phyloP scores from a whole-genome alignment of 2,329 filamentous ascomycete species.

The Sordariomycetes sp. region DNA sequence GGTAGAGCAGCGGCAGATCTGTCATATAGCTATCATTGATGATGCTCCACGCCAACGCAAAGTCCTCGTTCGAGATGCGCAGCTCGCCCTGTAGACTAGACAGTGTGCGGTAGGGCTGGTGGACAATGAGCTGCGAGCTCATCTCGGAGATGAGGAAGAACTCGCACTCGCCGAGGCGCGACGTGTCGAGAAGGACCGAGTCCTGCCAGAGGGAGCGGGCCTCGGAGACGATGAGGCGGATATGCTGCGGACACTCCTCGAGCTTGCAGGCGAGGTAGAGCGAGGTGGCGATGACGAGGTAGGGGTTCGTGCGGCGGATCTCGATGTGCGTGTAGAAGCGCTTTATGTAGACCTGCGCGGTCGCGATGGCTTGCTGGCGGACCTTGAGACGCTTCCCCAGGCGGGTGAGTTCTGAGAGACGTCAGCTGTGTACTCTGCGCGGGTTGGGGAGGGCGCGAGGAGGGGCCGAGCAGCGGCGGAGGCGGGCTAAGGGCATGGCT shows the following conservation, averaged over 20 bases:
- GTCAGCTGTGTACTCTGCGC: background rate
- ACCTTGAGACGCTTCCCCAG: conserved; percentile 76
- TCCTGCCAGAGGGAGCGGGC: conserved; percentile 79
- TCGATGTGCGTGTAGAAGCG: conserved; percentile 88
- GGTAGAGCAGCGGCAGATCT: conserved; percentile 74
- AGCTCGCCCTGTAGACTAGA: conserved; percentile 60
- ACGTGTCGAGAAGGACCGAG: conserved; percentile 63
- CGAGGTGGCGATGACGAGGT: conserved; percentile 84
- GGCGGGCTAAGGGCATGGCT: conserved; percentile 15
- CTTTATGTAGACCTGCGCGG: conserved; percentile 88
- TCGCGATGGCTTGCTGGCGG: conserved; percentile 86
- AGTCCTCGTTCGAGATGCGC: conserved; percentile 65
- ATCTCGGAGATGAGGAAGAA: conserved; percentile 88
- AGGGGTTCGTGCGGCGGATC: conserved; percentile 86
- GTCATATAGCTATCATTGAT: conserved; percentile 92
- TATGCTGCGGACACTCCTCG: conserved; percentile 95
- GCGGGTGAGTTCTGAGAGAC: conserved; percentile 59
- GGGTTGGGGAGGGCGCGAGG: background rate
- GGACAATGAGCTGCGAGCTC: conserved; percentile 78
- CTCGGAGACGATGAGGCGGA: conserved; percentile 79
- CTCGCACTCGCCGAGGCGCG: conserved; percentile 85
- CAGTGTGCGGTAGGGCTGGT: conserved; percentile 82
- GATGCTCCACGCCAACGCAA: conserved; percentile 65
- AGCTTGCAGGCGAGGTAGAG: conserved; percentile 96
- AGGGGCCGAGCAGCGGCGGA: background rate